Evolutionary conservation across 768 basidiomycete species (phyloP).

Genomic region (Russula vinacea): DNA sequence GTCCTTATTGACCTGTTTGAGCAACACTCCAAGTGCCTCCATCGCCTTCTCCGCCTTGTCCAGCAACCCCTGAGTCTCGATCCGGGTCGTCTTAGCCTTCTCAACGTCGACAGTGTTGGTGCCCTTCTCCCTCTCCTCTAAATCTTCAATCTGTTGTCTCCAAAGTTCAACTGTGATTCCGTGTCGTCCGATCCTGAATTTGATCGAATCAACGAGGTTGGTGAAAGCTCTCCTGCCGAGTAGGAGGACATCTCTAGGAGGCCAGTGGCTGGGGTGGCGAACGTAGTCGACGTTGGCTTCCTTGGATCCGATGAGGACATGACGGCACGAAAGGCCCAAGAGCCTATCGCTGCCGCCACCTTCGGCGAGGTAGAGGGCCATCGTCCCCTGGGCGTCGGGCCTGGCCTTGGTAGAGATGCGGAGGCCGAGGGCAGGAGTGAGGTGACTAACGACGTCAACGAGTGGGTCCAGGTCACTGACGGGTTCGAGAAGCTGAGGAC

Average conservation of each 20-base stretch:
- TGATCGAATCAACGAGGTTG: slow-evolving; percentile 36
- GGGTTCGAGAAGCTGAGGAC: slow-evolving; percentile 38
- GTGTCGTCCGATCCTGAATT: slow-evolving; percentile 32
- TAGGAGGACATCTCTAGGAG: slow-evolving; percentile 36
- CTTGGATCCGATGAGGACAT: slow-evolving; percentile 33
- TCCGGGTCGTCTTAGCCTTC: too few species aligned
- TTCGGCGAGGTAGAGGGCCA: slow-evolving; percentile 39
- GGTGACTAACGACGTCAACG: slow-evolving; percentile 35
- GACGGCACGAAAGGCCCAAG: slow-evolving; percentile 37
- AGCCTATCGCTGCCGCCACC: slow-evolving; percentile 35
- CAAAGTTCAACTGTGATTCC: slow-evolving; percentile 30
- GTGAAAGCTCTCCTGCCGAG: slow-evolving; percentile 35
- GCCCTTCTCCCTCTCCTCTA: slow-evolving; percentile 3
- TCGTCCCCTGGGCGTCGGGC: slow-evolving; percentile 37
- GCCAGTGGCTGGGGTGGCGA: slow-evolving; percentile 33
- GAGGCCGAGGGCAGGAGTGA: slow-evolving; percentile 40
- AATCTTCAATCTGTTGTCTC: slow-evolving; percentile 32
- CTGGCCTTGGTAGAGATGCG: slow-evolving; percentile 38
- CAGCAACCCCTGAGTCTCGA: slow-evolving; percentile 1
- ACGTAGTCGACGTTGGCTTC: slow-evolving; percentile 35
- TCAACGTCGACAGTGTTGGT: too few species aligned
- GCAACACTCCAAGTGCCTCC: slow-evolving; percentile 33
- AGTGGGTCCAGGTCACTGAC: slow-evolving; percentile 35
- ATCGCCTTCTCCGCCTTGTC: slow-evolving; percentile 29
- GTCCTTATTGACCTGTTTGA: slow-evolving; percentile 28